Conservation (phyloP, 352 stramenopile species). For the Plasmopara muralis region DNA sequence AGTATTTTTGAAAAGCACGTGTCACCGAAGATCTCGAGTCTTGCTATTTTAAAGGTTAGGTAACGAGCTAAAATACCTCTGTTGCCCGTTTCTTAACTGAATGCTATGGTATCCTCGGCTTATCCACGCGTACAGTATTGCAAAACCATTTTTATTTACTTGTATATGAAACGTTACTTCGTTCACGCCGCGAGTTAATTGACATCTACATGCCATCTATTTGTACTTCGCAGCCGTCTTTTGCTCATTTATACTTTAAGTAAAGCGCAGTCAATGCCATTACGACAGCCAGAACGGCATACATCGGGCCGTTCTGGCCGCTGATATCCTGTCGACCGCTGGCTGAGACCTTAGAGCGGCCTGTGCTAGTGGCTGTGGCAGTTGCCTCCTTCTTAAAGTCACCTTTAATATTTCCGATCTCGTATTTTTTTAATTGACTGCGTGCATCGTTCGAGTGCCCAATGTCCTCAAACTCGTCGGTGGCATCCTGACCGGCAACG, state of each 20-base stretch:
- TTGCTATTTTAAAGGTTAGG: not conserved
- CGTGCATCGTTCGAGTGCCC: conserved; percentile 96
- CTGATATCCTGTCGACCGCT: conserved; percentile 55
- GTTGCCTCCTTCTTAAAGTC: conserved; percentile 44
- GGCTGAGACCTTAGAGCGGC: conserved; percentile 18
- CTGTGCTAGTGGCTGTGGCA: conserved; percentile 8
- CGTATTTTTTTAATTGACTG: conserved; percentile 89
- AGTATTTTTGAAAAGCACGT: not conserved
- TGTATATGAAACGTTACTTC: conserved; percentile 35
- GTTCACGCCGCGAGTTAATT: conserved; percentile 11
- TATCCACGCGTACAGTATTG: not conserved
- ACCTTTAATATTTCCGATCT: conserved; percentile 87
- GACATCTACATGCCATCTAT: conserved; percentile 8
- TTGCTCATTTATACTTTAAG: conserved; percentile 42
- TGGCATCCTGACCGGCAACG: conserved; percentile 89
- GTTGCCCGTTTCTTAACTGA: too few relatives aligned
- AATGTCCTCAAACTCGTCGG: conserved; percentile 95
- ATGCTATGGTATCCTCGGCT: too few relatives aligned
- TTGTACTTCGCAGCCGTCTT: not conserved
- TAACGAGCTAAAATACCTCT: too few relatives aligned
- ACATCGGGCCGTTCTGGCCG: conserved; percentile 46
- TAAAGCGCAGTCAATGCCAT: conserved; percentile 53
- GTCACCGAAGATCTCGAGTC: not conserved
- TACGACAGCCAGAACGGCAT: conserved; percentile 41
- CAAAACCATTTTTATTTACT: conserved; percentile 20